Evolutionary conservation across 169 alveolate species (phyloP).

Genomic region (Pseudocohnilembus persalinus): DNA sequence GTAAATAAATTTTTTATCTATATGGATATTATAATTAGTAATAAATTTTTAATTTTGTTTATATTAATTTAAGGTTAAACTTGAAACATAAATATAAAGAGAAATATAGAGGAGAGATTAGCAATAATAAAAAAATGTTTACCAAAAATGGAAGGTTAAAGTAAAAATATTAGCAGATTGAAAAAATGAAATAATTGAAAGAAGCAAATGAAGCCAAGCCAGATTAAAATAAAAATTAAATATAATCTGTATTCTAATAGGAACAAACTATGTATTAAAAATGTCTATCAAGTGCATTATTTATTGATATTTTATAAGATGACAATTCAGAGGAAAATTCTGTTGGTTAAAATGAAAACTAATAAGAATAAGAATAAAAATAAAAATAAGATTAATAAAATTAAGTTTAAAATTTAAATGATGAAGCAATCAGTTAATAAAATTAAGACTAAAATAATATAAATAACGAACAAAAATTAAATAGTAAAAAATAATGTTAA

Average conservation of each 20-base stretch:
- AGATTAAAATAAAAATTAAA: neutral
- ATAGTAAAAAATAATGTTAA: too few relatives aligned
- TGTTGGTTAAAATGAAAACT: neutral
- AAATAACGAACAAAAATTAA: too few relatives aligned
- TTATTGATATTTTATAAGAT: neutral
- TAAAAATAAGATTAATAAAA: neutral
- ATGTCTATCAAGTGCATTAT: constrained; percentile 24
- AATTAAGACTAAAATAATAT: too few relatives aligned
- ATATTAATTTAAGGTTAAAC: neutral
- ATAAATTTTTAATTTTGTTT: too few relatives aligned
- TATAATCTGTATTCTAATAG: neutral
- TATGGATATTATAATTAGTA: too few relatives aligned
- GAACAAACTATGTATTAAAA: constrained; percentile 24
- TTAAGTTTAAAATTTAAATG: neutral
- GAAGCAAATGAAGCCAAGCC: neutral
- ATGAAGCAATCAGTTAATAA: neutral
- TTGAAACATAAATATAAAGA: constrained; percentile 33
- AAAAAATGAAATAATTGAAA: constrained; percentile 1
- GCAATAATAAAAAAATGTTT: constrained; percentile 8
- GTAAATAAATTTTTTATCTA: too few relatives aligned
- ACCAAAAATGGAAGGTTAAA: constrained; percentile 39
- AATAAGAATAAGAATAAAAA: neutral
- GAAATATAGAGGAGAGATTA: constrained; percentile 22
- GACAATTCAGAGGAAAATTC: neutral
- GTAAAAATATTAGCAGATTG: constrained; percentile 11